phyloP scores from a whole-genome alignment of 371 early-diverging fungal species.

The Mucor mucedo region DNA sequence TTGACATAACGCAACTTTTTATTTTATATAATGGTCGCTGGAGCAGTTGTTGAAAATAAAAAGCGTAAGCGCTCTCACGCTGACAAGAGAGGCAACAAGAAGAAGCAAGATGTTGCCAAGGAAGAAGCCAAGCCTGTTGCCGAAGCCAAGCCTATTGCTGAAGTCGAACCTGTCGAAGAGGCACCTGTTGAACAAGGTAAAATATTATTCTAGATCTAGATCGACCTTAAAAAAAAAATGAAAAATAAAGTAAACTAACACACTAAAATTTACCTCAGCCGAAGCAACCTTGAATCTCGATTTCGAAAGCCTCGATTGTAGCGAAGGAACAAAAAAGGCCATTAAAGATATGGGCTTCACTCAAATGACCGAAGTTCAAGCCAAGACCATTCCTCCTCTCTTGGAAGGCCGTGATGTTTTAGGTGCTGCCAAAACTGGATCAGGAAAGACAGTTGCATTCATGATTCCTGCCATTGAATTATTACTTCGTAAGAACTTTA shows the following conservation, averaged over 20 bases:
- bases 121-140: conserved; percentile 44
- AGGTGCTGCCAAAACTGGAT: conserved; percentile 99
- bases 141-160: conserved; percentile 25
- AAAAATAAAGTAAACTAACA: neutral
- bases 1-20: conserved; percentile 3
- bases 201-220: neutral
- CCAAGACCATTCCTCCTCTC: conserved; percentile 92
- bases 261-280: neutral
- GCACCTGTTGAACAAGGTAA: conserved; percentile 21
- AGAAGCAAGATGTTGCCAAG: conserved; percentile 39
- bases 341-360: conserved; percentile 93
- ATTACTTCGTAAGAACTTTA: conserved; percentile 81
- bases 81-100: conserved; percentile 30
- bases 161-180: conserved; percentile 7
- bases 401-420: conserved; percentile 97
- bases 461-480: conserved; percentile 96
- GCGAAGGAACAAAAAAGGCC: conserved; percentile 77
- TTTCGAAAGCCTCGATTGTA: conserved; percentile 68
- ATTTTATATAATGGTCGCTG: conserved; percentile 13
- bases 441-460: conserved; percentile 99
- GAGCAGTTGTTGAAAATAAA: conserved; percentile 25
- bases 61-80: conserved; percentile 42
- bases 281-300: conserved; percentile 55
- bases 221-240: neutral
- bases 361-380: conserved; percentile 98